Evolutionary conservation across 208 protist species (phyloP).

Genomic region (Leptomonas seymouri): DNA sequence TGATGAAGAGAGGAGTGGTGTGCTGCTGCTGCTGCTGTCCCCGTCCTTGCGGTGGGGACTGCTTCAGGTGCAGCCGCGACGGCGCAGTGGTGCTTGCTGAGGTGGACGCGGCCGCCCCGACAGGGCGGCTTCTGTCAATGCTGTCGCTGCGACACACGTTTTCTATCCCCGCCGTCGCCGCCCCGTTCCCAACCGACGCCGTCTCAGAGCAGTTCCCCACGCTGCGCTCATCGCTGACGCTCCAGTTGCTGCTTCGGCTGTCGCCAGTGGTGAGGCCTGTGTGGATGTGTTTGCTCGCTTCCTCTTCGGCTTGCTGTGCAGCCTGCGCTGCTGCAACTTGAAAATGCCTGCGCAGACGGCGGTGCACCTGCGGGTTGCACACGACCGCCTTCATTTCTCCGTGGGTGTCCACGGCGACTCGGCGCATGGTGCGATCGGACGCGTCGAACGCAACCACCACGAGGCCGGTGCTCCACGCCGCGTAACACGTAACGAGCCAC

Average conservation of each 20-base stretch:
- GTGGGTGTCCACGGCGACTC: constrained; percentile 32
- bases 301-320: neutral
- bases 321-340: constrained; percentile 10
- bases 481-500: constrained; percentile 76
- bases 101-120: too few relatives aligned
- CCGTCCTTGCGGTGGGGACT: neutral
- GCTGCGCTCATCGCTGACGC: too few relatives aligned
- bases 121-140: too few relatives aligned
- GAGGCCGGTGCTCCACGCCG: constrained; percentile 52
- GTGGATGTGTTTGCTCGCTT: neutral
- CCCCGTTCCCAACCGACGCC: too few relatives aligned
- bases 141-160: too few relatives aligned
- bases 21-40: neutral
- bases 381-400: constrained; percentile 49
- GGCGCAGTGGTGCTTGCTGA: neutral
- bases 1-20: constrained; percentile 20
- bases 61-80: too few relatives aligned
- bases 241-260: neutral
- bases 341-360: constrained; percentile 22
- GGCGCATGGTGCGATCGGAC: constrained; percentile 28
- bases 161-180: too few relatives aligned
- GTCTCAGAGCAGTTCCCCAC: too few relatives aligned
- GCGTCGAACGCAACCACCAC: constrained; percentile 45
- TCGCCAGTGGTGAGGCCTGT: neutral
- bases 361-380: constrained; percentile 47